Base-by-base conservation (phyloP, 345 rosid genomes). In the Populus alba region DNA sequence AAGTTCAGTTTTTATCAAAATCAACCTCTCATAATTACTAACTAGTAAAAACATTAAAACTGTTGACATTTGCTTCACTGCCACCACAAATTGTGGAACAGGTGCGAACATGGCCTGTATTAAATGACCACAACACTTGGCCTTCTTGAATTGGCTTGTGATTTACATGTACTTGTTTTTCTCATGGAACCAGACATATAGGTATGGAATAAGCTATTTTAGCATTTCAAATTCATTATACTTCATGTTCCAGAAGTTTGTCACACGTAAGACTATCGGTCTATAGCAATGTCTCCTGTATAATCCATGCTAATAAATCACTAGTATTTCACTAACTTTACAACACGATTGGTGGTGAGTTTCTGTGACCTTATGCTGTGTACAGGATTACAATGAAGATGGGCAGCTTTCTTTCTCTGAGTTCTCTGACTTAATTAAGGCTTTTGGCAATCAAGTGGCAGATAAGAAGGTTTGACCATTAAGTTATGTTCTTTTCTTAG, bases 371-470 rank as follows among this genome's bases (percentile, higher is more conserved):
- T 43, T 43, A 43, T 38, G 3, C 61, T 74, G 9, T 83, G 76
- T 45, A 12, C 87, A 95, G 98, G 98, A 95, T 83, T 87, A 87
- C 77, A 78, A 95, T 84, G 90, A 85, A 82, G 98, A 95, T 90
- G 99, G 99, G 75, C 81, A 80, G 69, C 97, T 95, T 73, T 91
- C 99, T 29, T 86, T 91, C 77, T 81, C 92, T 0, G 99, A 95
- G 87, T 92, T 95, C 81, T 89, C 91, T 43, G 90, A 88, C 85
- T 82, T 95, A 71, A 88, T 95, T 25, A 77, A 81, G 83, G 98
- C 94, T 73, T 95, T 93, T 81, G 99, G 99, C 70, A 95, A 93
- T 67, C 87, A 81, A 81, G 87, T 87, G 72, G 99, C 99, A 47
- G 87, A 83, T 79, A 77, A 84, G 62, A 93, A 95, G 99, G 99